These are phyloP conservation scores for Royoungia palumana DNA, from an alignment of 768 basidiomycete genomes.

Conservation along the genomic window DNA sequence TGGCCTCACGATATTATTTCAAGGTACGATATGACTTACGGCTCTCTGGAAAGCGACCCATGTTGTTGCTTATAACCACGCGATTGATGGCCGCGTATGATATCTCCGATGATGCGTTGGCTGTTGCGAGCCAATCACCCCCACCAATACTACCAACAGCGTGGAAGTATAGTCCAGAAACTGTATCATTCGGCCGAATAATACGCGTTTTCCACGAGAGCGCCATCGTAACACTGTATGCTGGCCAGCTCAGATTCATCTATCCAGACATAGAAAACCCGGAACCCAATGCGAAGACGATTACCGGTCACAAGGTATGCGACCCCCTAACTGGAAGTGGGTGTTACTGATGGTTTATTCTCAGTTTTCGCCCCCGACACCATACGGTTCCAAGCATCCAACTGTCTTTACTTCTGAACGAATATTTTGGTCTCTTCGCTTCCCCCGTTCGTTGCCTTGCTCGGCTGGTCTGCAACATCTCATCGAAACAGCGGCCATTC, in stretches of 20 bases:
- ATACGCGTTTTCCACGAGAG: slow-evolving; percentile 26
- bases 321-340: fast-evolving
- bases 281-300: slow-evolving; percentile 11
- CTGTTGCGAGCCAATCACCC: slow-evolving; percentile 7
- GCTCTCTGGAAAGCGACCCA: slow-evolving; percentile 24
- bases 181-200: slow-evolving; percentile 27
- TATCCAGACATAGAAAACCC: slow-evolving; percentile 24
- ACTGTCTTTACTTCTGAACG: slow-evolving; percentile 26
- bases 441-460: slow-evolving; percentile 7
- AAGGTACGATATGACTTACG: slow-evolving; percentile 31
- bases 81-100: slow-evolving; percentile 30
- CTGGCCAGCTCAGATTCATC: slow-evolving; percentile 24
- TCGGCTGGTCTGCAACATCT: slow-evolving; percentile 12
- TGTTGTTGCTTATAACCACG: slow-evolving; percentile 23
- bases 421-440: slow-evolving; percentile 27
- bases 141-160: slow-evolving; percentile 8
- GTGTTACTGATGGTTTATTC: neutral
- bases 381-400: slow-evolving; percentile 17
- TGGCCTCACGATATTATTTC: neutral
- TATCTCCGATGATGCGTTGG: slow-evolving; percentile 18
- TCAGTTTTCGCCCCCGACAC: slow-evolving; percentile 20
- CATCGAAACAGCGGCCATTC: slow-evolving; percentile 23
- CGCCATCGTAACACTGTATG: slow-evolving; percentile 25
- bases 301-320: slow-evolving; percentile 21
- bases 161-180: slow-evolving; percentile 22